Evolutionary conservation across 2,329 filamentous ascomycete species (phyloP).

Genomic region (Monosporascus cannonballus): DNA sequence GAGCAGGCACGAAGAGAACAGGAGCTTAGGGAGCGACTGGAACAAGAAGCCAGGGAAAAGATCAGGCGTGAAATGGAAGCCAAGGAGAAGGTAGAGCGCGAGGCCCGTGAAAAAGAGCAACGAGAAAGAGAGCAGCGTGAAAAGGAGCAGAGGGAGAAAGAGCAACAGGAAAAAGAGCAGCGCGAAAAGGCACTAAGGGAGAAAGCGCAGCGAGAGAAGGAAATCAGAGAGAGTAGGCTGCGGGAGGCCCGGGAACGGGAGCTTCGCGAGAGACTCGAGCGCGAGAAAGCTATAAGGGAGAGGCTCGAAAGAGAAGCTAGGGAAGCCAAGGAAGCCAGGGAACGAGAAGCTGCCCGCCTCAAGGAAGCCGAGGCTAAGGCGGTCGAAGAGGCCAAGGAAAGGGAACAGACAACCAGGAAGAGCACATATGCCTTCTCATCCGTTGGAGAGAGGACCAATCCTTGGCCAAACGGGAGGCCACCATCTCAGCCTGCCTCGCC

Average conservation of each 20-base stretch:
- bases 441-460: constrained; percentile 63
- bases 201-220: constrained; percentile 31
- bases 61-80: constrained; percentile 23
- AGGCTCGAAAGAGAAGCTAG: constrained; percentile 35
- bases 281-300: constrained; percentile 41
- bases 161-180: constrained; percentile 24
- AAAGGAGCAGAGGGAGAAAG: constrained; percentile 27
- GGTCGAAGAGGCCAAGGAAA: constrained; percentile 22
- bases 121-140: constrained; percentile 27
- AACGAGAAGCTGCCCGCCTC: constrained; percentile 24
- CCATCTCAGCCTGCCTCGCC: constrained; percentile 30
- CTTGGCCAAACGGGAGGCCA: constrained; percentile 60
- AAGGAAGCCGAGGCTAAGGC: constrained; percentile 15
- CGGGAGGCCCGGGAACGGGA: constrained; percentile 25
- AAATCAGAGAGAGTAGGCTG: constrained; percentile 25
- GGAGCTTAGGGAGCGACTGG: constrained; percentile 28
- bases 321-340: constrained; percentile 26
- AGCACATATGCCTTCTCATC: constrained; percentile 58
- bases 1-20: constrained; percentile 26
- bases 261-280: constrained; percentile 22
- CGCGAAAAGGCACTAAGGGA: constrained; percentile 21
- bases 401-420: constrained; percentile 32
- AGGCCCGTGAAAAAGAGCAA: constrained; percentile 24
- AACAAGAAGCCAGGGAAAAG: constrained; percentile 30
- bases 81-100: constrained; percentile 29